A percentile compares a stretch with the other conserved stretches of the same genome.
Conservation (phyloP, 2,329 filamentous ascomycete genomes). For the Stenocarpella maydis region DNA sequence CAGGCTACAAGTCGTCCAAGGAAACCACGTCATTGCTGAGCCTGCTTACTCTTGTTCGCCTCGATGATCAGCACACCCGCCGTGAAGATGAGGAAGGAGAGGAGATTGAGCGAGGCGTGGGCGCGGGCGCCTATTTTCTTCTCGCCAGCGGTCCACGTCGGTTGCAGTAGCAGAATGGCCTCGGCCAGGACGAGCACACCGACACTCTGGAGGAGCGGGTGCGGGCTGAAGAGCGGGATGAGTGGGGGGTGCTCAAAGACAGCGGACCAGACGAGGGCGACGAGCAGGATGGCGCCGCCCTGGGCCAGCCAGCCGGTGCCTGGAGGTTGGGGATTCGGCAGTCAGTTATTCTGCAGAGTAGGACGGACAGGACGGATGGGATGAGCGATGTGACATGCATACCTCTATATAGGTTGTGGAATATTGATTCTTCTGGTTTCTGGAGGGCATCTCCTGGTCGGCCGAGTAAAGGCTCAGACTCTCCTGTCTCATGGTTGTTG, state of each 20-base stretch:
- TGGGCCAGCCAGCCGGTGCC: constrained; percentile 86
- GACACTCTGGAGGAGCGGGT: constrained; percentile 76
- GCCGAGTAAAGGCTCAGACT: constrained; percentile 77
- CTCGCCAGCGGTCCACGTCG: constrained; percentile 78
- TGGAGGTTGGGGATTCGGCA: constrained; percentile 47
- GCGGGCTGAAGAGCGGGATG: constrained; percentile 85
- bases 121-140: constrained; percentile 59
- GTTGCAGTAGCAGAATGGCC: constrained; percentile 85
- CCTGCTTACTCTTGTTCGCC: constrained; percentile 75
- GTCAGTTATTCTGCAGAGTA: constrained; percentile 20
- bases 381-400: constrained; percentile 39
- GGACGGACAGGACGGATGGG: constrained; percentile 1
- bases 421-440: constrained; percentile 67
- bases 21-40: constrained; percentile 49
- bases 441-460: constrained; percentile 78
- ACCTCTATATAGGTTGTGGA: constrained; percentile 80
- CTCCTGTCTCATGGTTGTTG: constrained; percentile 47
- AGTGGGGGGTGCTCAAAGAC: constrained; percentile 69
- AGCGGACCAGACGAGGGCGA: constrained; percentile 78
- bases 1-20: not conserved
- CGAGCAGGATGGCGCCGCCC: constrained; percentile 77
- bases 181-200: constrained; percentile 80
- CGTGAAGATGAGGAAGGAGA: constrained; percentile 68
- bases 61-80: constrained; percentile 77
- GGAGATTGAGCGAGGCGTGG: constrained; percentile 73